Evolutionary conservation across 805 yeast species (phyloP).

Genomic region (Metschnikowia cubensis): DNA sequence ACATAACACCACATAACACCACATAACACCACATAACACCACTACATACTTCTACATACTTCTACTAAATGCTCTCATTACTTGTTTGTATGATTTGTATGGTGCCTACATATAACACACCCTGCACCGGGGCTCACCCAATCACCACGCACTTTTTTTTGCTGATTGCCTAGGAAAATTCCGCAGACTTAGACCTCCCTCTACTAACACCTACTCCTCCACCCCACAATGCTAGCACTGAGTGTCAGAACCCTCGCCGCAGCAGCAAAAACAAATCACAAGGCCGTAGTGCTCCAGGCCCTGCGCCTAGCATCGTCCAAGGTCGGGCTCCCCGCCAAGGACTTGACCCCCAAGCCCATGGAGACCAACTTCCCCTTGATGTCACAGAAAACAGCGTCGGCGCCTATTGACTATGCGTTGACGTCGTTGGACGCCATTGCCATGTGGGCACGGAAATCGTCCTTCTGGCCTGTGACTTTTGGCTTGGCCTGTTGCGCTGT

Average conservation of each 20-base stretch:
- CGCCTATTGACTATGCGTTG: conserved; percentile 72
- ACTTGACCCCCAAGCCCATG: conserved; percentile 48
- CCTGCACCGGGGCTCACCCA: conserved; percentile 23
- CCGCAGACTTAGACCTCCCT: conserved; percentile 9
- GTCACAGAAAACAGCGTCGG: conserved; percentile 51
- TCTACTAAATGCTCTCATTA: too few relatives aligned
- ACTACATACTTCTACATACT: too few relatives aligned
- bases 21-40: too few relatives aligned
- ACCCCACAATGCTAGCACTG: conserved; percentile 24
- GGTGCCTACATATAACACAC: conserved; percentile 3
- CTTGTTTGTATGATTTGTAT: too few relatives aligned
- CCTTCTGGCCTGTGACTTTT: conserved; percentile 91
- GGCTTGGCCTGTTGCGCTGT: conserved; percentile 93
- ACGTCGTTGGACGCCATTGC: conserved; percentile 79
- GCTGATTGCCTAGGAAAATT: conserved; percentile 27
- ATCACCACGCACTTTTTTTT: conserved; percentile 30
- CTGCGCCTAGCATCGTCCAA: conserved; percentile 21
- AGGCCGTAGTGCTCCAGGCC: neutral
- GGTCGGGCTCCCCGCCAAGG: conserved; percentile 32
- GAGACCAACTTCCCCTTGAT: conserved; percentile 70
- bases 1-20: too few relatives aligned
- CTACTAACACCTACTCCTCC: neutral
- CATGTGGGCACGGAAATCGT: conserved; percentile 88
- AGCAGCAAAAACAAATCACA: conserved; percentile 10
- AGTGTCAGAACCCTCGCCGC: conserved; percentile 24